Percentiles rank a stretch among this genome's conserved stretches.
phyloP scores from a whole-genome alignment of 768 basidiomycete genomes.

The Tulasnella sp. region DNA sequence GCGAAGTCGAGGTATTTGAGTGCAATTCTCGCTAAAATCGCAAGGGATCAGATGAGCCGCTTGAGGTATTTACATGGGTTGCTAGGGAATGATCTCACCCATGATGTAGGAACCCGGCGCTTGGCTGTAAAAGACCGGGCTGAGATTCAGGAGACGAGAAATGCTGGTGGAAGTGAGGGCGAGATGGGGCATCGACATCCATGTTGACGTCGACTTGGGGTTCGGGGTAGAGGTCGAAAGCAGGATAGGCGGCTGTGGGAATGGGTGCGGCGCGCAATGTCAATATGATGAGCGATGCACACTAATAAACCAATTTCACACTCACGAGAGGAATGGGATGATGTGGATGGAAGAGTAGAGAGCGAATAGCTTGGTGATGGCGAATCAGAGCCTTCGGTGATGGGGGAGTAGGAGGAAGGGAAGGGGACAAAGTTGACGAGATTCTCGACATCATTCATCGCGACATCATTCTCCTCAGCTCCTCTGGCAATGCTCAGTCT shows the following conservation, averaged over 20 bases:
- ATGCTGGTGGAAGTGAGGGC: conserved; percentile 26
- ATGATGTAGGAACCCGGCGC: conserved; percentile 2
- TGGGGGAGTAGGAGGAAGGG: conserved; percentile 46
- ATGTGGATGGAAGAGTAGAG: conserved; percentile 8
- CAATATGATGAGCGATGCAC: neutral
- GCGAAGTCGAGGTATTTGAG: conserved; percentile 11
- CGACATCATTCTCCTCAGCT: conserved; percentile 44
- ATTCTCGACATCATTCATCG: conserved; percentile 47
- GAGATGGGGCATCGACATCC: conserved; percentile 34
- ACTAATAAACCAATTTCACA: neutral
- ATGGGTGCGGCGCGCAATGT: conserved; percentile 3
- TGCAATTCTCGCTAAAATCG: conserved; percentile 9
- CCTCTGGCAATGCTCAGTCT: conserved; percentile 54
- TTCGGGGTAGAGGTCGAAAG: conserved; percentile 48
- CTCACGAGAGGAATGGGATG: neutral
- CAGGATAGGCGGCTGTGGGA: conserved; percentile 30
- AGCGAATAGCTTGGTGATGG: conserved; percentile 18
- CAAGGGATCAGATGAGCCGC: neutral
- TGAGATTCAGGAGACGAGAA: conserved; percentile 25
- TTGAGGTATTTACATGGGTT: neutral
- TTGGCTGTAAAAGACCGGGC: neutral
- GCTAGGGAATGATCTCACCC: neutral
- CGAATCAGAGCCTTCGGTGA: conserved; percentile 54
- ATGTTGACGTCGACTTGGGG: conserved; percentile 39
- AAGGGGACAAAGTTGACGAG: conserved; percentile 44